phyloP scores from a whole-genome alignment of 495 filamentous ascomycete genomes.

The Bathelium albidoporum region DNA sequence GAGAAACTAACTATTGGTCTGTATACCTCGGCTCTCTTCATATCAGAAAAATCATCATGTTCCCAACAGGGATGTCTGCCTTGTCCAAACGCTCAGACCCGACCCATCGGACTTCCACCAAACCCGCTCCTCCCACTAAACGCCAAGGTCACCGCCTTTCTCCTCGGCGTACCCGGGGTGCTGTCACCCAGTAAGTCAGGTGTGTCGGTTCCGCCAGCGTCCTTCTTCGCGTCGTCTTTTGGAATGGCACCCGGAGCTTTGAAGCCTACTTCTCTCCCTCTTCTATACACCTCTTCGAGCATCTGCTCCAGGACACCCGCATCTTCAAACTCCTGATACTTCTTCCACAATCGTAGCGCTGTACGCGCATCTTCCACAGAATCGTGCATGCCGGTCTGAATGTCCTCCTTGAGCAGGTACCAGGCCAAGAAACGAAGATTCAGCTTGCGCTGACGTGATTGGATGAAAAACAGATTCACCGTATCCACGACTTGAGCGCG shows the following conservation, averaged over 20 bases:
- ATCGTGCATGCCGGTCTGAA: conserved; percentile 79
- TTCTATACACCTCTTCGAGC: conserved; percentile 67
- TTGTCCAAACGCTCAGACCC: not conserved
- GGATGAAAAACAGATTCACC: conserved; percentile 71
- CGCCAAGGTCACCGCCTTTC: conserved; percentile 8
- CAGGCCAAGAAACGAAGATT: conserved; percentile 81
- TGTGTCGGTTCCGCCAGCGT: conserved; percentile 3
- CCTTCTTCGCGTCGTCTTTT: conserved; percentile 11
- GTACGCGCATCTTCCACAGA: conserved; percentile 87
- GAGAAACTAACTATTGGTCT: not conserved
- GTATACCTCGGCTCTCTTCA: not conserved
- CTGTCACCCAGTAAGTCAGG: conserved; percentile 7
- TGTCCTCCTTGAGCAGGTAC: conserved; percentile 77
- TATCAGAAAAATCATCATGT: not conserved
- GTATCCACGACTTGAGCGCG: conserved; percentile 89
- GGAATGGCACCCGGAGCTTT: conserved; percentile 46
- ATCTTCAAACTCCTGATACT: conserved; percentile 79
- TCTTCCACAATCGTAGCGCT: conserved; percentile 78
- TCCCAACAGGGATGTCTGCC: not conserved
- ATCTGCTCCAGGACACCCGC: conserved; percentile 70
- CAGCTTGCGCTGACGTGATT: conserved; percentile 60
- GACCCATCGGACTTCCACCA: conserved; percentile 1
- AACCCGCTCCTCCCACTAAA: not conserved
- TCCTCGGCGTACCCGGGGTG: conserved; percentile 15
- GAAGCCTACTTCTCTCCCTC: conserved; percentile 63